A percentile compares a stretch with the other conserved stretches of the same genome.
Evolutionary conservation across 192 early-diverging fungal species (phyloP).

Genomic region (Chytriomyces sp.): DNA sequence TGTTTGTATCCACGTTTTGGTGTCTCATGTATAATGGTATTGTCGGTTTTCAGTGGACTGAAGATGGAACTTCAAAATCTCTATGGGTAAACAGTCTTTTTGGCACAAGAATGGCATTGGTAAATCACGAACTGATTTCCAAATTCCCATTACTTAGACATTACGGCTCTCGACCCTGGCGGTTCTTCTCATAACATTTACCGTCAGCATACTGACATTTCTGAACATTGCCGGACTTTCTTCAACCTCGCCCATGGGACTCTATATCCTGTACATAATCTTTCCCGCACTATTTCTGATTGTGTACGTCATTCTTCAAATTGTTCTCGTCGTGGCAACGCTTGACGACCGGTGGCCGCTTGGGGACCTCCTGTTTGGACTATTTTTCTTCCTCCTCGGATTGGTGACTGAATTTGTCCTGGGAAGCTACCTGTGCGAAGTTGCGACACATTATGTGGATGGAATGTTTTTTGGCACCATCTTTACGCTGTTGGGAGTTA

Average conservation of each 20-base stretch:
- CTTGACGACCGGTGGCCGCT: constrained; percentile 97
- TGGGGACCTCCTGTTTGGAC: constrained; percentile 89
- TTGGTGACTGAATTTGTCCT: constrained; percentile 84
- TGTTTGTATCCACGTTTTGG: constrained; percentile 89
- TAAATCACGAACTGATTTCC: too few relatives aligned
- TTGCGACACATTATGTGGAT: constrained; percentile 94
- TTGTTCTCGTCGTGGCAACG: constrained; percentile 92
- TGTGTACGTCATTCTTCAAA: constrained; percentile 88
- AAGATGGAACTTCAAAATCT: constrained; percentile 92
- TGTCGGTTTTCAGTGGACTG: constrained; percentile 95
- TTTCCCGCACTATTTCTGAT: constrained; percentile 82
- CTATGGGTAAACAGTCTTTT: constrained; percentile 77
- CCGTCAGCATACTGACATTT: constrained; percentile 87
- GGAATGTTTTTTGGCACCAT: constrained; percentile 97
- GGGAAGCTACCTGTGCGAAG: constrained; percentile 80
- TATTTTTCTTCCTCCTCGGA: constrained; percentile 85
- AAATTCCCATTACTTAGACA: constrained; percentile 56
- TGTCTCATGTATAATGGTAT: constrained; percentile 93
- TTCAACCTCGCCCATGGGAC: constrained; percentile 65
- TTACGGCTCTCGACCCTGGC: constrained; percentile 84
- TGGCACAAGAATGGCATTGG: too few relatives aligned
- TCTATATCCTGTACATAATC: constrained; percentile 89
- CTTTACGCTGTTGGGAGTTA: constrained; percentile 86
- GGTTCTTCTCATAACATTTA: constrained; percentile 78
- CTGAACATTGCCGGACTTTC: constrained; percentile 65